These are phyloP conservation scores for Chlorella variabilis DNA, from an alignment of 163 green algal genomes.

Conservation along the genomic window DNA sequence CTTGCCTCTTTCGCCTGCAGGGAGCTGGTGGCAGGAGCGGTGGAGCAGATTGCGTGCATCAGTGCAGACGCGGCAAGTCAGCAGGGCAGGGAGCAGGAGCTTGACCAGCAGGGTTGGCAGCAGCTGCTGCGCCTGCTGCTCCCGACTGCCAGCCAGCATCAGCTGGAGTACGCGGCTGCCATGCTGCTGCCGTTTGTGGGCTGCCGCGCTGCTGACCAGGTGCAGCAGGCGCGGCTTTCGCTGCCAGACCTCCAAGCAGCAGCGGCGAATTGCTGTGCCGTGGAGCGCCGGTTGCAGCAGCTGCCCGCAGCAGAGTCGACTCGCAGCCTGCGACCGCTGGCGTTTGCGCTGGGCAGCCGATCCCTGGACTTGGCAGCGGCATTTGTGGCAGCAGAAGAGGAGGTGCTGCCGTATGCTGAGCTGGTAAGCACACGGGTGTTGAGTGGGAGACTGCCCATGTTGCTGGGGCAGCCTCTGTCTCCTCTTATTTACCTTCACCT, in stretches of 20 bases:
- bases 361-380: slow-evolving; percentile 20
- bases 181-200: slow-evolving; percentile 9
- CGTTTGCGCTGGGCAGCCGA: slow-evolving; percentile 14
- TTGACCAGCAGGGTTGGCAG: neutral
- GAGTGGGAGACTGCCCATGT: neutral
- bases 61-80: neutral
- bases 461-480: neutral
- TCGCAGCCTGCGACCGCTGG: slow-evolving; percentile 5
- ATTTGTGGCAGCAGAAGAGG: neutral
- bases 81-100: neutral
- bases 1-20: neutral
- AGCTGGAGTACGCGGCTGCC: neutral
- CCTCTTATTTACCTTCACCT: no score
- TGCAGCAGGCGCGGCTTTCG: neutral
- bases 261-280: neutral
- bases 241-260: neutral
- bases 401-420: neutral
- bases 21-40: neutral
- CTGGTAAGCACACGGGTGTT: neutral
- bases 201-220: neutral
- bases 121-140: slow-evolving; percentile 13
- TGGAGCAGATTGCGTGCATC: neutral
- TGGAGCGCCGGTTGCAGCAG: slow-evolving; percentile 7
- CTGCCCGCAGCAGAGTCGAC: neutral
- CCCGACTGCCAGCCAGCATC: neutral